A percentile compares a stretch with the other conserved stretches of the same genome.
phyloP scores from a whole-genome alignment of 108 stramenopile species.

The Mediolabrus comicus region DNA sequence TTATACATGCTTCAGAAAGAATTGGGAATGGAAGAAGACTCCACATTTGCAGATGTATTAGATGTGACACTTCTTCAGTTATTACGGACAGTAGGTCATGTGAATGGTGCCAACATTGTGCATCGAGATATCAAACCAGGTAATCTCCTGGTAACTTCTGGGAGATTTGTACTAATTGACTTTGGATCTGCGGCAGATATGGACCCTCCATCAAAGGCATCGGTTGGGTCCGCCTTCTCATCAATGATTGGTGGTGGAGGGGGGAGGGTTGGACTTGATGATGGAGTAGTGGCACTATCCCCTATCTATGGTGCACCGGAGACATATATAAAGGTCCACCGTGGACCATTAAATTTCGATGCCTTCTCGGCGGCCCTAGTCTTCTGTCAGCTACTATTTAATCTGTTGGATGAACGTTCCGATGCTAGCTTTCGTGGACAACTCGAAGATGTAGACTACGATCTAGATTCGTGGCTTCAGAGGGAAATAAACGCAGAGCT shows the following conservation, averaged over 20 bases:
- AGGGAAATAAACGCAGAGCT: constrained; percentile 56
- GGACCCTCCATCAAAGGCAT: constrained; percentile 32
- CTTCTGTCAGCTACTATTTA: constrained; percentile 77
- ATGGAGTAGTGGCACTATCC: constrained; percentile 59
- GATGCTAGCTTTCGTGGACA: constrained; percentile 79
- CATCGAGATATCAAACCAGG: constrained; percentile 85
- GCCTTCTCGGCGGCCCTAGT: constrained; percentile 67
- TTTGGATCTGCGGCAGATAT: constrained; percentile 85
- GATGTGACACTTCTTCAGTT: constrained; percentile 47
- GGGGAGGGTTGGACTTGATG: constrained; percentile 46
- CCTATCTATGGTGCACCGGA: constrained; percentile 83
- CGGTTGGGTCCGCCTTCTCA: neutral
- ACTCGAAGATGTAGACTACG: constrained; percentile 54
- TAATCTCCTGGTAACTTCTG: constrained; percentile 46
- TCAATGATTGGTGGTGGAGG: neutral
- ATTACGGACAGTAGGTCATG: constrained; percentile 45
- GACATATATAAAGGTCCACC: constrained; percentile 46
- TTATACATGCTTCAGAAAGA: constrained; percentile 42
- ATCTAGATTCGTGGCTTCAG: constrained; percentile 71
- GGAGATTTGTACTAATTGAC: constrained; percentile 61
- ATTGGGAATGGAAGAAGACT: constrained; percentile 42
- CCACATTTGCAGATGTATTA: constrained; percentile 55
- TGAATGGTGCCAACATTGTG: constrained; percentile 59
- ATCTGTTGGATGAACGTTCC: constrained; percentile 70
- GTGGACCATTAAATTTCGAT: constrained; percentile 57